Conservation (phyloP, 2,329 filamentous ascomycete genomes). For the Leptographium wingfieldii region DNA sequence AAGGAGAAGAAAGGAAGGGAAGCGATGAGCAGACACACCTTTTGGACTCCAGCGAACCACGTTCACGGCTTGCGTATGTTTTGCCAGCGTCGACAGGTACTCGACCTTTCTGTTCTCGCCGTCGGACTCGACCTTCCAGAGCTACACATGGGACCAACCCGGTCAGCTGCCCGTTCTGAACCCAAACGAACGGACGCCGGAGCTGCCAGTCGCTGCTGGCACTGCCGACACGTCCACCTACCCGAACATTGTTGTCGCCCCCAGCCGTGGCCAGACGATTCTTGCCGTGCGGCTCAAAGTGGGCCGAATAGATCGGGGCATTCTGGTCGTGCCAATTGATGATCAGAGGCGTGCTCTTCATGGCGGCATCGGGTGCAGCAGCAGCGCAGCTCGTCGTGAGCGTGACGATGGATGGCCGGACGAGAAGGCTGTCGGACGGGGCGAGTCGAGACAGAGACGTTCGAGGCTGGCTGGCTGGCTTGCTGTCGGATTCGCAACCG, state of each 20-base stretch:
- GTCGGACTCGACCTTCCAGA: slow-evolving; percentile 81
- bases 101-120: slow-evolving; percentile 81
- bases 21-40: slow-evolving; percentile 40
- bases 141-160: slow-evolving; percentile 28
- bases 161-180: neutral
- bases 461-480: too few relatives aligned
- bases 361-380: slow-evolving; percentile 30
- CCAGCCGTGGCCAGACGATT: slow-evolving; percentile 86
- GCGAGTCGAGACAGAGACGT: too few relatives aligned
- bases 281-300: slow-evolving; percentile 89
- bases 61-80: slow-evolving; percentile 95
- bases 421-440: too few relatives aligned
- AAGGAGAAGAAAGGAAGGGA: neutral
- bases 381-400: too few relatives aligned
- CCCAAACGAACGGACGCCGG: too few relatives aligned
- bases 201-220: too few relatives aligned
- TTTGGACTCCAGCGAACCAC: slow-evolving; percentile 92
- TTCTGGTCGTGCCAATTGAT: slow-evolving; percentile 99
- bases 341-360: slow-evolving; percentile 94
- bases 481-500: too few relatives aligned
- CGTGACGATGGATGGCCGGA: neutral
- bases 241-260: slow-evolving; percentile 91
- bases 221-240: slow-evolving; percentile 29
- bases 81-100: slow-evolving; percentile 81
- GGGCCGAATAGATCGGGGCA: slow-evolving; percentile 90